These are phyloP conservation scores for Sporopachydermia lactativora DNA, from an alignment of 805 yeast species.

Conservation along the genomic window DNA sequence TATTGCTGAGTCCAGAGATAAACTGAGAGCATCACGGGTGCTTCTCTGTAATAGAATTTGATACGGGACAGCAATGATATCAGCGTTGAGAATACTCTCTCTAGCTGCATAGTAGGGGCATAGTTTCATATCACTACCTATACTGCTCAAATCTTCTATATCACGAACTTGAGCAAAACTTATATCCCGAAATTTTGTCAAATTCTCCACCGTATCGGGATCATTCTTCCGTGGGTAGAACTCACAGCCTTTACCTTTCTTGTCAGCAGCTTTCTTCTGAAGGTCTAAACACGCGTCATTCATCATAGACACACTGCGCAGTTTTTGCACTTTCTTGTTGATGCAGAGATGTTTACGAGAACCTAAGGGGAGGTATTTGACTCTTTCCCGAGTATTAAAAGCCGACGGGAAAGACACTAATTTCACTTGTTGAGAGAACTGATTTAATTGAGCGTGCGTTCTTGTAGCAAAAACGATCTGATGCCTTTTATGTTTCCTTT, in stretches of 20 bases:
- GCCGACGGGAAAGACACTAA: constrained; percentile 55
- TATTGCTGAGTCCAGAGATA: constrained; percentile 48
- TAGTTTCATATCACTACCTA: constrained; percentile 41
- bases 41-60: constrained; percentile 54
- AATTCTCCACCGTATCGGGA: constrained; percentile 18
- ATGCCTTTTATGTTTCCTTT: constrained; percentile 11
- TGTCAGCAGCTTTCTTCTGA: constrained; percentile 26
- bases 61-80: constrained; percentile 75
- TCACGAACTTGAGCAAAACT: constrained; percentile 46
- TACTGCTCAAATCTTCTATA: constrained; percentile 58
- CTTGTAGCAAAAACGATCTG: constrained; percentile 66
- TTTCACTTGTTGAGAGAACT: constrained; percentile 59
- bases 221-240: constrained; percentile 24
- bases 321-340: constrained; percentile 40
- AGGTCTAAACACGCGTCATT: constrained; percentile 75
- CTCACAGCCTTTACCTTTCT: constrained; percentile 21
- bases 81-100: constrained; percentile 41
- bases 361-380: constrained; percentile 61
- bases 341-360: constrained; percentile 81
- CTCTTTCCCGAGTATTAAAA: constrained; percentile 30
- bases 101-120: constrained; percentile 81
- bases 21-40: constrained; percentile 42
- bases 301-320: constrained; percentile 36
- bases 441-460: constrained; percentile 81
- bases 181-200: constrained; percentile 36